Evolutionary conservation across 805 yeast genomes (phyloP), one percentile per base, ranked within the genome.

Genomic region (Candida coleopterorum): DNA sequence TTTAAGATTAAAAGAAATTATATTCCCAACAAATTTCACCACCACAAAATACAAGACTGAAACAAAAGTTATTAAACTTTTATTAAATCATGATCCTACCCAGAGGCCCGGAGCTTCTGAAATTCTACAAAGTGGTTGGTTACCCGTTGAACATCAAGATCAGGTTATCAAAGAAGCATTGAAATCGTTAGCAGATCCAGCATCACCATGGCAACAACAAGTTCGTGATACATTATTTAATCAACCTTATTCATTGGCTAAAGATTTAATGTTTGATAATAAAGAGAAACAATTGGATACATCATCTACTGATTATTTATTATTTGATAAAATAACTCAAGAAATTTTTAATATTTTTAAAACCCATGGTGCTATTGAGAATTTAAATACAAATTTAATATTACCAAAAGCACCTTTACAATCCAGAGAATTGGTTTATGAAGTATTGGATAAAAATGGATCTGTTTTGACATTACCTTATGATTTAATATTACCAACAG

Each of bases 201-300:
- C 93, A 0, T 85, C 96, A 0, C 89, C 95, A 1, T 88, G 96
- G 94, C 93, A 89, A 46, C 85, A 80, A 44, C 95, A 88, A 55
- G 96, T 93, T 0, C 74, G 96, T 51, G 84, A 82, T 37, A 83
- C 93, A 0, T 62, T 93, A 24, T 93, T 93, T 56, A 71, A 84
- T 11, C 94, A 86, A 48, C 88, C 96, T 0, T 82, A 87, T 49
- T 81, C 81, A 56, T 70, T 85, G 41, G 95, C 95, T 0, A 79
- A 81, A 45, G 96, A 87, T 55, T 74, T 87, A 10, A 65, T 93
- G 42, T 93, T 84, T 57, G 97, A 89, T 40, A 70, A 70, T 32
- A 29, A 25, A 15, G 40, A 17, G 15, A 26, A 35, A 14, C 35
- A 28, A 29, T 22, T 9, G 4, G 25, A 12, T 9, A 43, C 49